phyloP scores from a whole-genome alignment of 306 rosid genomes.

The Lotus japonicus region DNA sequence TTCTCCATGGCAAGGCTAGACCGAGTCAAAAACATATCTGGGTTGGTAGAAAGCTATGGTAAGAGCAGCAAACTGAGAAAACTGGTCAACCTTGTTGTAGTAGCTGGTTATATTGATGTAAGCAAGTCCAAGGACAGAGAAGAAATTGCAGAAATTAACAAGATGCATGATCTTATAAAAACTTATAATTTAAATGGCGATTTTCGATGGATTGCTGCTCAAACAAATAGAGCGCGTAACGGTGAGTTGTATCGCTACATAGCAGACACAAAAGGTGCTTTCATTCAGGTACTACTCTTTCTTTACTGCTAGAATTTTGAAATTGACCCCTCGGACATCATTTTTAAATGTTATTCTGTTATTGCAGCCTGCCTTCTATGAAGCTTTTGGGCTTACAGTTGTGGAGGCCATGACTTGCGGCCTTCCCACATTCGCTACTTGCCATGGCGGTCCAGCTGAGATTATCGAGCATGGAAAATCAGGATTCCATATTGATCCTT shows the following conservation, averaged over 20 bases:
- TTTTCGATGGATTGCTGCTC: slow-evolving; percentile 85
- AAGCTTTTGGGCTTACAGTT: slow-evolving; percentile 97
- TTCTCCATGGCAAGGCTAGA: slow-evolving; percentile 95
- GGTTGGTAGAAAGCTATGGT: slow-evolving; percentile 72
- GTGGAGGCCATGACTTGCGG: slow-evolving; percentile 96
- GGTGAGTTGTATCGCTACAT: slow-evolving; percentile 91
- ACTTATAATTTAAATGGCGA: slow-evolving; percentile 56
- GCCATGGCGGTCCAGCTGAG: slow-evolving; percentile 97
- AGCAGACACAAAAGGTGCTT: slow-evolving; percentile 83
- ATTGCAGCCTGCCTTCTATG: slow-evolving; percentile 89
- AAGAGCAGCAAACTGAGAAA: slow-evolving; percentile 76
- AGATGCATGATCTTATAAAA: slow-evolving; percentile 70
- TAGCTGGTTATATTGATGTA: slow-evolving; percentile 74
- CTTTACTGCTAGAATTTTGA: background rate
- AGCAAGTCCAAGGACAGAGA: slow-evolving; percentile 81
- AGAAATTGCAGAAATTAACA: slow-evolving; percentile 85
- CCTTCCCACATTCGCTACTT: slow-evolving; percentile 86
- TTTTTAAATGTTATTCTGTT: background rate
- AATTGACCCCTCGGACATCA: background rate
- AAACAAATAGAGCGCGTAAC: slow-evolving; percentile 81
- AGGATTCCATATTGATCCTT: slow-evolving; percentile 90
- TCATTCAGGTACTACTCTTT: slow-evolving; percentile 59
- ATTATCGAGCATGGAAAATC: slow-evolving; percentile 79
- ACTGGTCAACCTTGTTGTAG: slow-evolving; percentile 71
- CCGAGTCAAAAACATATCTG: slow-evolving; percentile 68